phyloP scores from a whole-genome alignment of 306 rosid species.

The Lagenaria siceraria region DNA sequence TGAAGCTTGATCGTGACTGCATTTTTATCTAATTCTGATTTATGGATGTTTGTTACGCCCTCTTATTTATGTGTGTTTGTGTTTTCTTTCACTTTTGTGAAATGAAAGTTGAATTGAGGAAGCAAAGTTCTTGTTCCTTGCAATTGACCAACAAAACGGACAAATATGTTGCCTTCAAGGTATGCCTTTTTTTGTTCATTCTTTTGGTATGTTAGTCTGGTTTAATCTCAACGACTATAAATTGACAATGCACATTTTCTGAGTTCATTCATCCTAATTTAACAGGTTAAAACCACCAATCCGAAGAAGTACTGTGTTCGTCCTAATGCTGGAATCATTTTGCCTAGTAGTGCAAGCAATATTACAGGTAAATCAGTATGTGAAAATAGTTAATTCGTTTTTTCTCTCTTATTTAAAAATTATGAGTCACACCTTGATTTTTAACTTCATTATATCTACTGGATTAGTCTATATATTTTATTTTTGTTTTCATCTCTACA shows the following conservation, averaged over 20 bases:
- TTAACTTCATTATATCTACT: background rate
- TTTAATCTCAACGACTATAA: background rate
- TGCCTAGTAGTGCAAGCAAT: conserved; percentile 23
- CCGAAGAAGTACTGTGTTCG: conserved; percentile 37
- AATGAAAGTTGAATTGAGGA: conserved; percentile 34
- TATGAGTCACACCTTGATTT: background rate
- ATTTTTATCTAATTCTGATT: background rate
- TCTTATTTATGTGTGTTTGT: background rate
- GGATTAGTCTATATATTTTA: background rate
- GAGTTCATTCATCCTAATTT: background rate
- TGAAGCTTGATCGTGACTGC: background rate
- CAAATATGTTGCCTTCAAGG: conserved; percentile 38
- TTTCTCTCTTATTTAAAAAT: background rate
- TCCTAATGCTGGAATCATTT: conserved; percentile 34
- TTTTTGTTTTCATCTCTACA: background rate
- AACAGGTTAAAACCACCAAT: conserved; percentile 39
- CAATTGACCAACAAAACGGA: conserved; percentile 36
- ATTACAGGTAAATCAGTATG: conserved; percentile 24
- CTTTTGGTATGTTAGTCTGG: background rate
- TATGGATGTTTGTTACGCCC: background rate
- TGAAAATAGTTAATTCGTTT: background rate
- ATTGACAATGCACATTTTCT: background rate
- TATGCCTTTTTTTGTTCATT: background rate
- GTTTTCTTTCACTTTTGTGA: background rate
- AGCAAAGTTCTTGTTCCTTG: conserved; percentile 37